Conservation (phyloP, 768 basidiomycete genomes). For the Boletus patriciae region DNA sequence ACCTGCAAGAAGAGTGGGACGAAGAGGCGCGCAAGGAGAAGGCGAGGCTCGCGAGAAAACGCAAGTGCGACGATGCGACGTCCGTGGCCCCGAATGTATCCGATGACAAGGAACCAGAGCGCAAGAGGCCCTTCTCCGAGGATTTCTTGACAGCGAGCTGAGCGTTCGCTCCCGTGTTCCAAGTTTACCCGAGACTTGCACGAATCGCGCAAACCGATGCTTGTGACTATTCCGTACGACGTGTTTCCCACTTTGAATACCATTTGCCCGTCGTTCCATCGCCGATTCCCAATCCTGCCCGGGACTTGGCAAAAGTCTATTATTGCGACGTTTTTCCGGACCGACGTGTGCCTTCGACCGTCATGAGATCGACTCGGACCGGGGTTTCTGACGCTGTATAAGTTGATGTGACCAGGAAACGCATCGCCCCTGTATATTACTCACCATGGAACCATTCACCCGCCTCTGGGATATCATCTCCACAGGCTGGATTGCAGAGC, state of each 20-base stretch:
- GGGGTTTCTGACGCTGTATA: not conserved
- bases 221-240: not conserved
- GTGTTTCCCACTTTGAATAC: slow-evolving; percentile 8
- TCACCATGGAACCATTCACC: not conserved
- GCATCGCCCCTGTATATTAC: not conserved
- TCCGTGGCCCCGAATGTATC: not conserved
- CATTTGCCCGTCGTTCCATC: not conserved
- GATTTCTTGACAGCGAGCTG: slow-evolving; percentile 1
- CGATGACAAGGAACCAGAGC: slow-evolving; percentile 10
- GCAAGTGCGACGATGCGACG: slow-evolving; percentile 31
- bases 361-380: not conserved
- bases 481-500: not conserved
- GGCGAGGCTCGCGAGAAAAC: slow-evolving; percentile 41
- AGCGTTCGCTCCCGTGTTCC: not conserved
- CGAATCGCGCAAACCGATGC: not conserved
- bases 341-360: not conserved
- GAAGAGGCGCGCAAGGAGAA: slow-evolving; percentile 44
- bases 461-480: not conserved
- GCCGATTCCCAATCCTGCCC: not conserved
- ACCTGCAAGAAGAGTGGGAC: slow-evolving; percentile 76
- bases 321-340: slow-evolving; percentile 21
- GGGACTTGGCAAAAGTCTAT: not conserved
- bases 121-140: slow-evolving; percentile 13
- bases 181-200: not conserved
- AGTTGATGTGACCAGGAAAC: not conserved